A percentile compares a stretch with the other conserved stretches of the same genome.
Evolutionary conservation across 2,329 filamentous ascomycete species (phyloP).

Genomic region (Boeremia exigua): DNA sequence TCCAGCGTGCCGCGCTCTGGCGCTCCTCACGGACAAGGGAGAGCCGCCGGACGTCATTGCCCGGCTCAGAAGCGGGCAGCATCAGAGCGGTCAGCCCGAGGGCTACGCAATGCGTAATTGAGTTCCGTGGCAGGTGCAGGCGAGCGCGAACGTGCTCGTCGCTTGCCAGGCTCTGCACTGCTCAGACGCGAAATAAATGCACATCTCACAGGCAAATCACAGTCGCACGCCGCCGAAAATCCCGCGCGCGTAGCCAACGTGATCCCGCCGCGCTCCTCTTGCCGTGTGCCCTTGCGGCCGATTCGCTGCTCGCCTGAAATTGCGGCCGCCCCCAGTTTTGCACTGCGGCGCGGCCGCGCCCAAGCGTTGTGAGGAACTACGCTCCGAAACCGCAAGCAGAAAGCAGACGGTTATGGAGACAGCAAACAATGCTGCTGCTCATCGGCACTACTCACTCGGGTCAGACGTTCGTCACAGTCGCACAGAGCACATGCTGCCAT

Average conservation of each 20-base stretch:
- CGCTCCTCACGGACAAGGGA: slow-evolving; percentile 7
- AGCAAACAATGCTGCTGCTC: slow-evolving; percentile 3
- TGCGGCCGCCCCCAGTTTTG: slow-evolving; percentile 24
- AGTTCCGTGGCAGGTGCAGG: slow-evolving; percentile 8
- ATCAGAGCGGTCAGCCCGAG: slow-evolving; percentile 16
- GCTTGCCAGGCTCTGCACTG: slow-evolving; percentile 1
- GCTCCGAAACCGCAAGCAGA: slow-evolving; percentile 13
- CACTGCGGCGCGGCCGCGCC: neutral
- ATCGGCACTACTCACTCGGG: slow-evolving; percentile 4
- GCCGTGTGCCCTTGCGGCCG: neutral
- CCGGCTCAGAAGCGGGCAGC: slow-evolving; percentile 13
- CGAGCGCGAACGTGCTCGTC: slow-evolving; percentile 16
- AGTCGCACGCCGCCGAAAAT: slow-evolving; percentile 27
- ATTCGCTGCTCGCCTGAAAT: slow-evolving; percentile 32
- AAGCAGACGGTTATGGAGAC: neutral
- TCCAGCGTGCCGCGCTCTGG: neutral
- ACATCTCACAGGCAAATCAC: slow-evolving; percentile 37
- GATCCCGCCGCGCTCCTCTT: slow-evolving; percentile 17
- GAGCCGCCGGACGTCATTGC: slow-evolving; percentile 14
- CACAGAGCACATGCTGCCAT: slow-evolving; percentile 11
- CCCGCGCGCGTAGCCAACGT: slow-evolving; percentile 43
- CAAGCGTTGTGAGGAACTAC: neutral
- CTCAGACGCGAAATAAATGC: slow-evolving; percentile 22
- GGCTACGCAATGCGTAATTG: slow-evolving; percentile 12
- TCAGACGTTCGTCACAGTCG: slow-evolving; percentile 19